Evolutionary conservation across 768 basidiomycete species (phyloP), one percentile per base, ranked within the genome.

Genomic region (Xerocomellus amylosporus): DNA sequence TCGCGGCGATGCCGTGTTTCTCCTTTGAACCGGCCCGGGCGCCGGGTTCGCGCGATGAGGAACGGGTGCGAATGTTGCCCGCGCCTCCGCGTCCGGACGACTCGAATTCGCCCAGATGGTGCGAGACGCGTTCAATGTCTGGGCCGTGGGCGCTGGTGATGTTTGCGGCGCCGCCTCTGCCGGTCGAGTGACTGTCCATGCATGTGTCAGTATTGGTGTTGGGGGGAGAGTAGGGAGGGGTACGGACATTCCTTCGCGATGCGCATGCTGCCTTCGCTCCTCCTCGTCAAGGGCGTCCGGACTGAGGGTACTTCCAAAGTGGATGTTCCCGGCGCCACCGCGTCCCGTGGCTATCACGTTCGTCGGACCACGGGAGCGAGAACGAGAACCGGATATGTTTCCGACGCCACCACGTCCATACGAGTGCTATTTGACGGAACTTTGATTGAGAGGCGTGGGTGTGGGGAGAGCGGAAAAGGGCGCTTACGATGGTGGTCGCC

Each of bases 151-250:
- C 20, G 26, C 46, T n/a, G 0, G 78, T 80, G 20, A 87, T 62
- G 58, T 88, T 88, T 3, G 83, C 87, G 7, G 67, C 57, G n/a
- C 87, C 87, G 34, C 87, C 87, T 46, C 87, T 82, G 42, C 86
- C 86, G 1, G 80, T 82, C 5, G 85, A 87, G 64, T 87, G 85
- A 14, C 83, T 85, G 50, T 17, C 47, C 14, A 33, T n/a, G 22
- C n/a, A 28, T 24, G n/a, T 19, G 40, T 55, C 45, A 59, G 52
- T 20, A 30, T 13, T 8, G 43, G 14, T 28, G 20, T 5, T 15
- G 3, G 8, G 4, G 24, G 30, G 8, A 14, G 20, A 26, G 19
- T 31, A 26, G 26, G n/a, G 3, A 7, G 30, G n/a, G 39, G 19
- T 13, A 75, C 79, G 54, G 58, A 83, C 83, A 78, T 49, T 44